Base-by-base conservation (phyloP, 2,329 filamentous ascomycete genomes). In the Stagonosporopsis chrysanthemi region DNA sequence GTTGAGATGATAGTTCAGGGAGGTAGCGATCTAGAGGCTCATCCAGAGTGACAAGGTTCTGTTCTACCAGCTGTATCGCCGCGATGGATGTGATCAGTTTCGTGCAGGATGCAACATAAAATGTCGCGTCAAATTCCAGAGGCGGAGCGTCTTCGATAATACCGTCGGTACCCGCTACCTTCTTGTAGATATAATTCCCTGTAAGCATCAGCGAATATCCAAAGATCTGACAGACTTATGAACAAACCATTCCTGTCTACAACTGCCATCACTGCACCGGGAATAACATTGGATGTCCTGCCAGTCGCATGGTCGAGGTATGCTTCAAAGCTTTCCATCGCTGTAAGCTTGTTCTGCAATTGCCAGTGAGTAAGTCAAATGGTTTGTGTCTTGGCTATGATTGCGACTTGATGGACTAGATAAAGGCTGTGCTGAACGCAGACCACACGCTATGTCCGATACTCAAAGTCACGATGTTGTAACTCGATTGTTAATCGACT, bases 51-150 rank as follows among this genome's bases (percentile, higher is more conserved):
- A 75, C 50, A 8, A 70, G 19, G 61, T 65, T 71, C 9, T 59
- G 55, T 36, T 75, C 70, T 2, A 76, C 71, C 23, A 57, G 53
- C 43, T 75, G 70, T 17, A 75, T 50, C 2, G 65, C 66, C 4
- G 69, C 68, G 41, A 76, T 69, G 6, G 62, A 61, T 17, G 69
- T 59, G n/a, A 75, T 64, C 9, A 74, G 61, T 49, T 75, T 75
- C 1, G 68, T 75, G 58, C 64, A 70, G 1, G 68, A 19, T 19
- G 72, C 72, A 6, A 74, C 57, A 76, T 78, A 83, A 62, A 86
- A 89, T 7, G 48, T 36, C 11, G 19, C 17, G n/a, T 70, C 65
- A 29, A 85, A 74, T 0, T 79, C 80, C 81, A 89, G 84, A 4
- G 81, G 75, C 40, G 83, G 79, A 0, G 76, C 64, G 9, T 70